Evolutionary conservation across 106 monocot genomes (phyloP).

Genomic region (Cymbidium sinense): DNA sequence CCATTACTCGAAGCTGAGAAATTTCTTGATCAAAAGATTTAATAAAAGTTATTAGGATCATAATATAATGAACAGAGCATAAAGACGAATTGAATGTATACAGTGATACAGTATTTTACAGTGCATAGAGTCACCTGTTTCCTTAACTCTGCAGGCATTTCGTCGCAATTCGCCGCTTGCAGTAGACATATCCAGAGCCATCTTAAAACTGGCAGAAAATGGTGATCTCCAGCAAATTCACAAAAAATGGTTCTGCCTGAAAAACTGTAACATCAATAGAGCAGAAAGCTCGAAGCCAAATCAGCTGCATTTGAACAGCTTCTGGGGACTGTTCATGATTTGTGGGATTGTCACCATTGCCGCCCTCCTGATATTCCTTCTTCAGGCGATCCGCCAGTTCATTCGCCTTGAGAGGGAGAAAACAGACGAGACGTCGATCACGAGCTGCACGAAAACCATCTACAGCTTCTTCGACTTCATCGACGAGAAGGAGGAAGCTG

Average conservation of each 20-base stretch:
- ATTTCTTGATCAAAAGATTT: too few species aligned
- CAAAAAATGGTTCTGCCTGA: conserved; percentile 49
- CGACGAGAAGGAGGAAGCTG: conserved; percentile 46
- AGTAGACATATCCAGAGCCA: conserved; percentile 64
- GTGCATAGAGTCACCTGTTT: too few species aligned
- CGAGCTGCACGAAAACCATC: conserved; percentile 14
- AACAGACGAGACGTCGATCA: not conserved
- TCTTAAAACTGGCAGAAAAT: conserved; percentile 66
- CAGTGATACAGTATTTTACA: too few species aligned
- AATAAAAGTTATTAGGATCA: too few species aligned
- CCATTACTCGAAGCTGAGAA: too few species aligned
- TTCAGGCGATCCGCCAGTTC: conserved; percentile 41
- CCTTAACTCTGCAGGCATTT: conserved; percentile 47
- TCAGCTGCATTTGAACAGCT: conserved; percentile 44
- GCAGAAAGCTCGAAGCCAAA: conserved; percentile 18
- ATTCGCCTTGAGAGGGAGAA: conserved; percentile 21
- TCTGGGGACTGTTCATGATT: conserved; percentile 57
- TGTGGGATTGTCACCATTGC: conserved; percentile 33
- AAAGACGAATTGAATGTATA: too few species aligned
- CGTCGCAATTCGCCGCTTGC: conserved; percentile 53
- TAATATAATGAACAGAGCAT: too few species aligned
- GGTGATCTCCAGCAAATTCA: conserved; percentile 68
- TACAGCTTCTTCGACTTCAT: conserved; percentile 36
- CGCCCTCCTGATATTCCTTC: conserved; percentile 38
- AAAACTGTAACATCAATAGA: conserved; percentile 10